Evolutionary conservation across 495 filamentous ascomycete species (phyloP).

Genomic region (Hypoxylon lienhwacheense): DNA sequence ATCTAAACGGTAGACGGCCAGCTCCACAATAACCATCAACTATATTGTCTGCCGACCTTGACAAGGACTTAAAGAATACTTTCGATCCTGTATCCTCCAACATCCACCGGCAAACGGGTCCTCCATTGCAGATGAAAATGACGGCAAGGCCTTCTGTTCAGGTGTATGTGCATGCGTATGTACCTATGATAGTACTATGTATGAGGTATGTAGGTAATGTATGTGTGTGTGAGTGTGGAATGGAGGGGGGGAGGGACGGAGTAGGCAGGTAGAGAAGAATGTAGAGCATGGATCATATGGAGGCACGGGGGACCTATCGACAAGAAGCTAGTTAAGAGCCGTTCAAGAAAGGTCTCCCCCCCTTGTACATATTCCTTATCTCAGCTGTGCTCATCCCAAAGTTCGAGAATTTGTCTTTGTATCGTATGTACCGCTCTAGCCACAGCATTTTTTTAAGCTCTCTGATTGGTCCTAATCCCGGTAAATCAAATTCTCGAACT

Average conservation of each 20-base stretch:
- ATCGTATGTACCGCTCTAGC: too few relatives aligned
- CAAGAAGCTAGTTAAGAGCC: conserved; percentile 33
- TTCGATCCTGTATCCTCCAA: conserved; percentile 28
- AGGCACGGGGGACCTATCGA: conserved; percentile 40
- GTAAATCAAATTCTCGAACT: too few relatives aligned
- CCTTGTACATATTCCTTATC: too few relatives aligned
- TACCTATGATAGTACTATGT: too few relatives aligned
- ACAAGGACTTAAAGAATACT: conserved; percentile 24
- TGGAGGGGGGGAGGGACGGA: conserved; percentile 38
- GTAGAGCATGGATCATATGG: conserved; percentile 41
- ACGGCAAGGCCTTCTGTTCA: conserved; percentile 35
- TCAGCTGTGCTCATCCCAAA: too few relatives aligned
- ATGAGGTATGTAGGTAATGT: conserved; percentile 3
- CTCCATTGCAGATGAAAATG: conserved; percentile 38
- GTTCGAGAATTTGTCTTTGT: too few relatives aligned
- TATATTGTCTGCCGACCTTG: conserved; percentile 30
- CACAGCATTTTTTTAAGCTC: too few relatives aligned
- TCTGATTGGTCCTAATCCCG: too few relatives aligned
- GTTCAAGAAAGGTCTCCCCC: conserved; percentile 28
- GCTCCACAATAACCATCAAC: conserved; percentile 36
- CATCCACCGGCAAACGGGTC: conserved; percentile 33
- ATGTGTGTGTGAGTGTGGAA: conserved; percentile 19
- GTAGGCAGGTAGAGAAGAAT: conserved; percentile 43
- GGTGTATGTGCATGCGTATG: conserved; percentile 14
- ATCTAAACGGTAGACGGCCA: not conserved